phyloP scores from a whole-genome alignment of 805 yeast genomes.

The Teunomyces tritomae region DNA sequence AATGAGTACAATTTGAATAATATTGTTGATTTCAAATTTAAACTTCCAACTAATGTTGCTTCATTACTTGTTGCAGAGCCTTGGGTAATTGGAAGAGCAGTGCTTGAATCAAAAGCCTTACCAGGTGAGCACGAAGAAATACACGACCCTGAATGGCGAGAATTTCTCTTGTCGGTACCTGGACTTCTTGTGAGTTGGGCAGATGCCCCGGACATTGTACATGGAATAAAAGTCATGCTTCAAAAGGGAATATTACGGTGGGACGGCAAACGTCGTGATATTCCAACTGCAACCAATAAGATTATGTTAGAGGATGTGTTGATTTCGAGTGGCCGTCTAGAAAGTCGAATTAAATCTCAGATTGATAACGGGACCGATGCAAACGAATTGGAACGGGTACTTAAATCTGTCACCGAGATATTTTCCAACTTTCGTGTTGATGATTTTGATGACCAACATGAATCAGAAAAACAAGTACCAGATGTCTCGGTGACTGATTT shows the following conservation, averaged over 20 bases:
- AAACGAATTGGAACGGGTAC: background rate
- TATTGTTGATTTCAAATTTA: constrained; percentile 7
- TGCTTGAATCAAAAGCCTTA: background rate
- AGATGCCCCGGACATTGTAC: background rate
- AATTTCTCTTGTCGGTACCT: background rate
- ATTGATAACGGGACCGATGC: too few relatives aligned
- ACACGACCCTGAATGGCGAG: background rate
- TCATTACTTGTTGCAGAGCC: background rate
- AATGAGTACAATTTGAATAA: constrained; percentile 4
- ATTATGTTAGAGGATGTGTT: background rate
- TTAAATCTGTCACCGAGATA: too few relatives aligned
- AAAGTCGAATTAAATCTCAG: too few relatives aligned
- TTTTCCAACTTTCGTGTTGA: background rate
- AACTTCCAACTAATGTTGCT: constrained; percentile 3
- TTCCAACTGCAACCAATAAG: background rate
- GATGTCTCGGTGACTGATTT: background rate
- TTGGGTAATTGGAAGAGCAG: constrained; percentile 6
- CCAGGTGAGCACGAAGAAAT: background rate
- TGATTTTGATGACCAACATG: background rate
- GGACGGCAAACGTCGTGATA: background rate
- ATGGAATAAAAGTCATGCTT: background rate
- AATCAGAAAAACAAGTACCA: background rate
- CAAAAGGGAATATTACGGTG: background rate
- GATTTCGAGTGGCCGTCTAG: background rate
- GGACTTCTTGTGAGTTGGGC: background rate